phyloP scores from a whole-genome alignment of 2,329 filamentous ascomycete genomes.

The Chrysoporthe austroafricana region DNA sequence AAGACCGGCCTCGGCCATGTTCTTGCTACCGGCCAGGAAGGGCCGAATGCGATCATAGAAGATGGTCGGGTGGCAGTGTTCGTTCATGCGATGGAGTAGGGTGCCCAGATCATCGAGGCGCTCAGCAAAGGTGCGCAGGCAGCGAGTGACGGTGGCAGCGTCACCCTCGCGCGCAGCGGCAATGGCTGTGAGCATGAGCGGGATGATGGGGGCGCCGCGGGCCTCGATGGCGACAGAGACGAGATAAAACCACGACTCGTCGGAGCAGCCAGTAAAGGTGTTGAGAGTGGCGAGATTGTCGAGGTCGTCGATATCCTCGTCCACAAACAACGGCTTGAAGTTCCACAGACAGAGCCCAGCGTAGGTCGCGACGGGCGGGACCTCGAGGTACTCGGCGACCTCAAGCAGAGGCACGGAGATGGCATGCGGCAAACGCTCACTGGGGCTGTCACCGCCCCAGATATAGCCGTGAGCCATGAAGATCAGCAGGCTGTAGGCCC shows the following conservation, averaged over 20 bases:
- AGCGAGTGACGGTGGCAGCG: slow-evolving; percentile 70
- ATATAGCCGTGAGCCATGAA: slow-evolving; percentile 96
- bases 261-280: slow-evolving; percentile 91
- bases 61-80: slow-evolving; percentile 89
- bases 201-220: slow-evolving; percentile 82
- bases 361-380: slow-evolving; percentile 93
- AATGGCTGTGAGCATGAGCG: slow-evolving; percentile 87
- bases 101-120: slow-evolving; percentile 81
- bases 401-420: slow-evolving; percentile 82
- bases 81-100: slow-evolving; percentile 87
- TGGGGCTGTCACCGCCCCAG: slow-evolving; percentile 87
- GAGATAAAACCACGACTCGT: slow-evolving; percentile 99
- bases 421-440: slow-evolving; percentile 76
- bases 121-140: slow-evolving; percentile 83
- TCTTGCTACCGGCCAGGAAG: slow-evolving; percentile 94
- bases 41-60: slow-evolving; percentile 98
- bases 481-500: slow-evolving; percentile 86
- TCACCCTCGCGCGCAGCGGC: slow-evolving; percentile 75
- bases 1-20: slow-evolving; percentile 93
- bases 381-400: slow-evolving; percentile 76
- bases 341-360: slow-evolving; percentile 94
- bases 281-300: slow-evolving; percentile 86
- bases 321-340: slow-evolving; percentile 86
- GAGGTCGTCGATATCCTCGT: slow-evolving; percentile 79
- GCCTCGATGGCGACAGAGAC: slow-evolving; percentile 96